phyloP scores from a whole-genome alignment of 371 early-diverging fungal species.

The Sporodiniella umbellata region DNA sequence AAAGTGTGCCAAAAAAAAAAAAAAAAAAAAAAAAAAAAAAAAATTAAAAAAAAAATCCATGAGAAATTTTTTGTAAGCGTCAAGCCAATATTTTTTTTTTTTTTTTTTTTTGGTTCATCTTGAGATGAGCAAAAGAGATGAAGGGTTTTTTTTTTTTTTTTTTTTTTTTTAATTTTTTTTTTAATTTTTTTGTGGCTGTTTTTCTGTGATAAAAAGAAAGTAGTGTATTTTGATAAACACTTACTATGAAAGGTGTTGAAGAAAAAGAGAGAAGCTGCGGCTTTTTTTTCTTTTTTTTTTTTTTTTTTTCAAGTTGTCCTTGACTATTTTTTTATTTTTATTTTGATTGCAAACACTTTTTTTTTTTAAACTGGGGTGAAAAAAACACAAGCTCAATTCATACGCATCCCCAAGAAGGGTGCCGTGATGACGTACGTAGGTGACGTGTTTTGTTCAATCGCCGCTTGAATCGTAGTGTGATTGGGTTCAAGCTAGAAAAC shows the following conservation, averaged over 20 bases:
- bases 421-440: neutral
- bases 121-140: neutral
- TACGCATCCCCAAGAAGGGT: neutral
- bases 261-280: neutral
- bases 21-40: slow-evolving; percentile 1
- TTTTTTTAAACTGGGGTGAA: neutral
- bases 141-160: neutral
- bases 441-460: neutral
- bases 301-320: neutral
- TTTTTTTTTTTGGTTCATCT: neutral
- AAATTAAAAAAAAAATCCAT: neutral
- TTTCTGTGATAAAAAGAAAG: too few relatives aligned
- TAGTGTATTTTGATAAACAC: neutral
- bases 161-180: too few relatives aligned
- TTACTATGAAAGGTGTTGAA: neutral
- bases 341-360: neutral
- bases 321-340: neutral
- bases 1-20: slow-evolving; percentile 1
- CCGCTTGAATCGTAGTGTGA: too few relatives aligned
- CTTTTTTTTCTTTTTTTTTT: too few relatives aligned
- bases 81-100: too few relatives aligned
- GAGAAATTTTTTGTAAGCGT: too few relatives aligned
- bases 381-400: neutral
- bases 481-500: too few relatives aligned
- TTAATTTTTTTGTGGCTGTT: too few relatives aligned